Percentiles rank a stretch among this genome's conserved stretches.
Conservation (phyloP, 2,329 filamentous ascomycete genomes). For the Tolypocladium cylindrosporum region DNA sequence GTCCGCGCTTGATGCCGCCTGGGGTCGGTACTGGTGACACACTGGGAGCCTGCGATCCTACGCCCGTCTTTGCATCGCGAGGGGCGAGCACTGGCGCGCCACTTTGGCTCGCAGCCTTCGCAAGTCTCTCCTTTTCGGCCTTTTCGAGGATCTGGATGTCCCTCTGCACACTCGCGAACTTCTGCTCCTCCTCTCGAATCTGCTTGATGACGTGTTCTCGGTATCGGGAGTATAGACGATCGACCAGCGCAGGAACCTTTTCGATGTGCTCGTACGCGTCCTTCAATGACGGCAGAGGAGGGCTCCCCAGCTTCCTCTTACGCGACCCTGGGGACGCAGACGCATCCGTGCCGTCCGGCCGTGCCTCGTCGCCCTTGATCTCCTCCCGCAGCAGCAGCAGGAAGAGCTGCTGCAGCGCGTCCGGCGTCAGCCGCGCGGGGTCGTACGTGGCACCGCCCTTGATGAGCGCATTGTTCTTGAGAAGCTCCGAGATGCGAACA, state of each 20-base stretch:
- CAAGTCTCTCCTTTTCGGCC: constrained; percentile 24
- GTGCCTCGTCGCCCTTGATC: constrained; percentile 39
- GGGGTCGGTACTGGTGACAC: constrained; percentile 12
- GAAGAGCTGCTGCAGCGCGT: constrained; percentile 72
- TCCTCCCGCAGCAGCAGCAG: constrained; percentile 68
- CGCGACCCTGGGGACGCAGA: constrained; percentile 46
- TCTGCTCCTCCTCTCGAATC: constrained; percentile 65
- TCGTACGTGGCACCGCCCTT: constrained; percentile 63
- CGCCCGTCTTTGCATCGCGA: constrained; percentile 18
- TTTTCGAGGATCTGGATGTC: constrained; percentile 62
- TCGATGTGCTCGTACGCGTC: constrained; percentile 58
- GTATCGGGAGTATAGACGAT: constrained; percentile 67
- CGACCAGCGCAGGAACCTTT: constrained; percentile 60
- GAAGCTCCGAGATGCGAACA: constrained; percentile 59
- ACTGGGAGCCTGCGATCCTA: constrained; percentile 12
- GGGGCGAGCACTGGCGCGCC: constrained; percentile 20
- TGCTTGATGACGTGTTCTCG: constrained; percentile 57
- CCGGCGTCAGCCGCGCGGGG: constrained; percentile 61
- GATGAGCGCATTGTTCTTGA: constrained; percentile 66
- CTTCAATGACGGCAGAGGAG: constrained; percentile 52
- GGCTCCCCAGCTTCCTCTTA: constrained; percentile 66
- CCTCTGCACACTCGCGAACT: constrained; percentile 50
- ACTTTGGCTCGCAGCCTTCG: constrained; percentile 24
- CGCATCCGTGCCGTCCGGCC: constrained; percentile 27
- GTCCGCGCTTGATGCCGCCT: constrained; percentile 14